These are phyloP conservation scores for Haematococcus sp. DNA, from an alignment of 139 green algal genomes.

Conservation along the genomic window DNA sequence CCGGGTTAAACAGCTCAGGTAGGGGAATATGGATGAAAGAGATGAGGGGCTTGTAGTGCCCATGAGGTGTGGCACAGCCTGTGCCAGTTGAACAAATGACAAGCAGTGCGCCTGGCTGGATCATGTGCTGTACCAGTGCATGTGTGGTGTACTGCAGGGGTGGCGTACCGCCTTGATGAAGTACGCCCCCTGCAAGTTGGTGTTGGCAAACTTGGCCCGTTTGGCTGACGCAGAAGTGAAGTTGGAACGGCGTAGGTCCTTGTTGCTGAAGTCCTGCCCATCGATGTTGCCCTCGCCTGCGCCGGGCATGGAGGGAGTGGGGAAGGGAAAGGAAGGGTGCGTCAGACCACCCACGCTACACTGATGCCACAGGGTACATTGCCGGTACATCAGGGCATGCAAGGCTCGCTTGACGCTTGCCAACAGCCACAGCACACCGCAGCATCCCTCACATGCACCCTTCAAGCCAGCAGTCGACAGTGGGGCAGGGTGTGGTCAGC, in stretches of 20 bases:
- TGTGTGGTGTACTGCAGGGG: too few relatives aligned
- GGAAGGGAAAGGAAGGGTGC: not conserved
- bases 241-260: slow-evolving; percentile 81
- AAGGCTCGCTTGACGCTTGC: not conserved
- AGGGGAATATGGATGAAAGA: too few relatives aligned
- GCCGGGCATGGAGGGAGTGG: not conserved
- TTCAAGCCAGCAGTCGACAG: too few relatives aligned
- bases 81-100: too few relatives aligned
- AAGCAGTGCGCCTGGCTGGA: too few relatives aligned
- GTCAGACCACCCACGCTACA: not conserved
- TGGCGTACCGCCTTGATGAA: slow-evolving; percentile 70
- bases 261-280: slow-evolving; percentile 56
- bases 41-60: too few relatives aligned
- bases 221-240: slow-evolving; percentile 79
- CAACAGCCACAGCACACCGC: not conserved
- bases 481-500: too few relatives aligned
- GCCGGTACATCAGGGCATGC: not conserved
- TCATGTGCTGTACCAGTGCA: too few relatives aligned
- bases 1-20: too few relatives aligned
- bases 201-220: slow-evolving; percentile 53
- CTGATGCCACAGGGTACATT: not conserved
- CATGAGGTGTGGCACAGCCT: too few relatives aligned
- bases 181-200: slow-evolving; percentile 65
- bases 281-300: slow-evolving; percentile 58
- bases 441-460: too few relatives aligned